Percentiles rank a stretch among this genome's conserved stretches.
Conservation (phyloP, 1,284 basidiomycete species). For the Ustilago bromivora region DNA sequence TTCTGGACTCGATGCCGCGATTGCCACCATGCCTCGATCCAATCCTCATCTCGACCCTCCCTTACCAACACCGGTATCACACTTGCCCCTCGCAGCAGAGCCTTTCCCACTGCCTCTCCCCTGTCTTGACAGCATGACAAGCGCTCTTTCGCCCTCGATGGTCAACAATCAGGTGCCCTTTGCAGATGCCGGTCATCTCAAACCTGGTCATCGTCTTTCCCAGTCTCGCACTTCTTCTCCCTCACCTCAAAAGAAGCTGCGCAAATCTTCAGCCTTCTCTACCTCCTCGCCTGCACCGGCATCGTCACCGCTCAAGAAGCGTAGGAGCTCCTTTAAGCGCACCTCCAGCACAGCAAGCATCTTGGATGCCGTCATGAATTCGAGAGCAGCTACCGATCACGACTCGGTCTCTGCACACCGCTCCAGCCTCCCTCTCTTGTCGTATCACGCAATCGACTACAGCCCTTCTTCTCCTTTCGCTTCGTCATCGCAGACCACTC, state of each 20-base stretch:
- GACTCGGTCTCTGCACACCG: slow-evolving; percentile 18
- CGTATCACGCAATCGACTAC: slow-evolving; percentile 20
- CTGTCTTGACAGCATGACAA: slow-evolving; percentile 25
- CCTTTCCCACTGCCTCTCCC: slow-evolving; percentile 16
- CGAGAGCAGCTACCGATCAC: slow-evolving; percentile 45
- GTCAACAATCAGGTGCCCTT: slow-evolving; percentile 48
- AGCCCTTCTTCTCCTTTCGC: slow-evolving; percentile 40
- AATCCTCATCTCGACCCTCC: slow-evolving; percentile 22
- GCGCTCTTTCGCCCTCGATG: slow-evolving; percentile 49
- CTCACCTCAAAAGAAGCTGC: slow-evolving; percentile 49
- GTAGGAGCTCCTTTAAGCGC: slow-evolving; percentile 30
- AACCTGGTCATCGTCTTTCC: slow-evolving; percentile 7
- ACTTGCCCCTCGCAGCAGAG: slow-evolving; percentile 1
- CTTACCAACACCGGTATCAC: slow-evolving; percentile 17
- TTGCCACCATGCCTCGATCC: slow-evolving; percentile 24
- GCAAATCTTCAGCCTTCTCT: slow-evolving; percentile 19
- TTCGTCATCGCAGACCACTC: slow-evolving; percentile 42
- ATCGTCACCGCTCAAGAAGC: slow-evolving; percentile 16
- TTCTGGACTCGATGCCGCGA: slow-evolving; percentile 1
- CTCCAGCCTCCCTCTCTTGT: slow-evolving; percentile 11
- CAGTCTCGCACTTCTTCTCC: slow-evolving; percentile 36
- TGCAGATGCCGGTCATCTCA: slow-evolving; percentile 49
- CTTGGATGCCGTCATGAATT: slow-evolving; percentile 52
- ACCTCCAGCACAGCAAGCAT: slow-evolving; percentile 48
- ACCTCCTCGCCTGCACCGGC: slow-evolving; percentile 12